Evolutionary conservation across 805 yeast species (phyloP), one percentile per base, ranked within the genome.

Genomic region (Kuraishia cidri): DNA sequence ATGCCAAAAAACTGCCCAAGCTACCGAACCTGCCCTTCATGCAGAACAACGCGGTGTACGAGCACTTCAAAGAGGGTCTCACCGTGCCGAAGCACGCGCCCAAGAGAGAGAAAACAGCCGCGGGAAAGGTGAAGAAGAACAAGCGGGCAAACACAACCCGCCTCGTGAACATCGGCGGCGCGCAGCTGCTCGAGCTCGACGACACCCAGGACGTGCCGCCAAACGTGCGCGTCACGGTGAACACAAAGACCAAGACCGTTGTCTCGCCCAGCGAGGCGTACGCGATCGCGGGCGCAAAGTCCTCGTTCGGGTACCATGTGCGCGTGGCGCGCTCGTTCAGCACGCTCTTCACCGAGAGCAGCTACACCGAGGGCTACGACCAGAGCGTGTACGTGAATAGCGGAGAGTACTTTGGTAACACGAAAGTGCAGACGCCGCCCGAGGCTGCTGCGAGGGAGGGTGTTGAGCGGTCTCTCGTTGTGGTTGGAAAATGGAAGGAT

Each of bases 201-300:
- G 59, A 63, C 6, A 55, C 54, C 13, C 72, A 69, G 40, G 76
- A 75, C 36, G 77, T 84, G 3, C 95, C 95, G 3, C 69, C 74
- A 0, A 75, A 82, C 44, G 85, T 80, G 11, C 63, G 94, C 42
- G 95, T 88, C 7, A 84, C 94, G 0, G 84, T 88, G 2, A 85
- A 88, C 46, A 40, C 75, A 7, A 60, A 72, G 29, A 69, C 69
- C 8, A 68, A 66, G 32, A 69, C 66, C 34, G 72, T 85, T 9
- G 92, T 84, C 0, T 72, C 85, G 1, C 85, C 92, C 6, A 43
- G 60, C 8, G 76, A 69, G 31, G 94, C 92, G 0, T 82, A 84
- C 43, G 83, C 80, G 2, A 56, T 60, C 24, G 56, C 62, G 9
- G 87, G 88, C 1, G 70, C 73, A 13, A 68, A 67, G 37, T 60